phyloP scores from a whole-genome alignment of 768 basidiomycete species.

The Candolleomyces eurysporus region DNA sequence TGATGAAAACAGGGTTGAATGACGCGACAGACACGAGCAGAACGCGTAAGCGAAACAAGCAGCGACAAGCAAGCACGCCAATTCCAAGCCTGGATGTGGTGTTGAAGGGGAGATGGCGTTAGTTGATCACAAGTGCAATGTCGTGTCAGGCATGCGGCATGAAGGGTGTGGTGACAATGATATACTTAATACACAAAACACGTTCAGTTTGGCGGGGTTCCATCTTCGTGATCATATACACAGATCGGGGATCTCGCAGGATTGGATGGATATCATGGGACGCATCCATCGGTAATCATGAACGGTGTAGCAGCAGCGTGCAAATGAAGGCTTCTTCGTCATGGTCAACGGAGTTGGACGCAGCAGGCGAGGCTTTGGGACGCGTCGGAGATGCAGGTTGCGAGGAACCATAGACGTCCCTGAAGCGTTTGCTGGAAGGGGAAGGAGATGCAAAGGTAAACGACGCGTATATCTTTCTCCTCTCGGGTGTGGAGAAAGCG shows the following conservation, averaged over 20 bases:
- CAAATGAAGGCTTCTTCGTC: neutral
- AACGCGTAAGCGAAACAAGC: neutral
- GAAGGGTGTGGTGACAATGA: neutral
- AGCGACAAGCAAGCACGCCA: neutral
- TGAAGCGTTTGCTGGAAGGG: slow-evolving; percentile 54
- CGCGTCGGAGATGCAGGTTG: slow-evolving; percentile 30
- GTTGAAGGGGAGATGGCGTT: neutral
- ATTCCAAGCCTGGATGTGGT: neutral
- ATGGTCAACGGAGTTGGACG: neutral
- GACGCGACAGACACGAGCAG: neutral
- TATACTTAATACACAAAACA: slow-evolving; percentile 7
- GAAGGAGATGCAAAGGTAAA: slow-evolving; percentile 82
- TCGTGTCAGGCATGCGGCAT: slow-evolving; percentile 5
- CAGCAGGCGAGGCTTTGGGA: neutral
- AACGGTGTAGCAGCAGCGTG: neutral
- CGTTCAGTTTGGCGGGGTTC: neutral
- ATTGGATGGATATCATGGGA: neutral
- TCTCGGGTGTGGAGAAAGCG: slow-evolving; percentile 71
- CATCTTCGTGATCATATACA: too few species aligned
- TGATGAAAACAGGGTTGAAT: neutral
- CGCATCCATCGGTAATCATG: slow-evolving; percentile 4
- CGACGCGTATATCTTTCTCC: slow-evolving; percentile 66
- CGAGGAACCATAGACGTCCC: slow-evolving; percentile 27
- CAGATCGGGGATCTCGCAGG: neutral
- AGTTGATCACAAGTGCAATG: neutral